Base-by-base conservation (phyloP, 169 alveolate genomes). In the Plasmodium relictum region DNA sequence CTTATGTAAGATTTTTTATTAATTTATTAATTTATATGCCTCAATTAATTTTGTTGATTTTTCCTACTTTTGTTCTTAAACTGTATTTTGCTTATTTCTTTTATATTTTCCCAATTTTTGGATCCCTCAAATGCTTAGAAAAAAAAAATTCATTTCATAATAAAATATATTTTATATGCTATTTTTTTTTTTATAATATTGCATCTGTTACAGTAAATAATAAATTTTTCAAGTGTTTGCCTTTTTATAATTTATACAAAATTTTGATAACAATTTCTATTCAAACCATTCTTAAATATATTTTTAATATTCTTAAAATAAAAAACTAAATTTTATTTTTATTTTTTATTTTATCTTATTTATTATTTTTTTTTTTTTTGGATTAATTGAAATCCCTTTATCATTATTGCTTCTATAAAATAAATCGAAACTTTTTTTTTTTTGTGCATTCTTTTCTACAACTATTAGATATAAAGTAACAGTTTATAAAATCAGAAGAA, bases 71-170 rank as follows among this genome's bases (percentile, higher is more conserved):
- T 63, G 65, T 76, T 41, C 76, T 76, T 26, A 76, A 76, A 76
- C 62, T 76, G 9, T 76, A 76, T 76, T 76, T 76, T 22, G 66
- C 66, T 0, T 76, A 76, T 76, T 63, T 76, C 69, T 76, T 76
- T 76, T 76, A 62, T 63, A 63, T 76, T 63, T 39, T 66, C 42
- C 89, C 89, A 20, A 76, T 76, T 58, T 76, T 76, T 45, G 89
- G 89, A 63, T 76, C 89, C 14, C 89, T 76, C 66, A 76, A 76
- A 76, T 63, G 89, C 50, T 76, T 76, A 76, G 89, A 76, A 58
- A 74, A 76, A 63, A 76, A 76, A 63, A 76, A 63, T 24, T n/a
- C 16, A 24, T 16, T 63, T 16, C 89, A 76, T 22, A 62, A 76
- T 52, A 76, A 76, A 63, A 76, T 76, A 14, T 76, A 76, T 69